Percentiles rank a stretch among this genome's conserved stretches.
phyloP scores from a whole-genome alignment of 306 rosid genomes.

The Ormosia semicastrata region DNA sequence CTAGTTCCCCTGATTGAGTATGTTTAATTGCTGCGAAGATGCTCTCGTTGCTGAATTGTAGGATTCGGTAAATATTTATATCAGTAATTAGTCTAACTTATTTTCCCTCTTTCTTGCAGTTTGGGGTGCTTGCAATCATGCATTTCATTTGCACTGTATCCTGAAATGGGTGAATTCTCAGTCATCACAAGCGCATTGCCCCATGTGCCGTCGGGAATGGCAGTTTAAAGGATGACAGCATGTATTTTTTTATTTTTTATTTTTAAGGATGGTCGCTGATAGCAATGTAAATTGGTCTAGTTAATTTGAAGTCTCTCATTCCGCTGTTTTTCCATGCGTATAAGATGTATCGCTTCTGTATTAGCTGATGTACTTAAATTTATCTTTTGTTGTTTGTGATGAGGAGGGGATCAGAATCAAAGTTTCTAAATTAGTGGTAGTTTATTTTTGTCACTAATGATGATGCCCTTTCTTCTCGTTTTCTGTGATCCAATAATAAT shows the following conservation, averaged over 20 bases:
- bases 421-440: neutral
- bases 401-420: neutral
- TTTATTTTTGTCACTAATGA: neutral
- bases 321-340: neutral
- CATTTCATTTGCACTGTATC: slow-evolving; percentile 93
- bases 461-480: neutral
- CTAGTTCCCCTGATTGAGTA: neutral
- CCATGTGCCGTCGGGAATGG: slow-evolving; percentile 96
- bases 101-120: slow-evolving; percentile 49
- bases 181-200: slow-evolving; percentile 87
- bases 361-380: neutral
- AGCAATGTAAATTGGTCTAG: neutral
- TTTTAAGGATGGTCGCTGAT: neutral
- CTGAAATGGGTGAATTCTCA: slow-evolving; percentile 90
- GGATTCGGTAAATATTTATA: neutral
- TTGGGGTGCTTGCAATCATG: slow-evolving; percentile 96
- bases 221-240: slow-evolving; percentile 66
- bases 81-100: neutral
- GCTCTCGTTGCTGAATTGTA: neutral
- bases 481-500: neutral
- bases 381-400: neutral
- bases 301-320: neutral
- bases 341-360: neutral
- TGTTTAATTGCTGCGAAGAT: neutral
- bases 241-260: too few species aligned